phyloP scores from a whole-genome alignment of 441 rosid genomes.

The Bocquillonia castaneifolia region DNA sequence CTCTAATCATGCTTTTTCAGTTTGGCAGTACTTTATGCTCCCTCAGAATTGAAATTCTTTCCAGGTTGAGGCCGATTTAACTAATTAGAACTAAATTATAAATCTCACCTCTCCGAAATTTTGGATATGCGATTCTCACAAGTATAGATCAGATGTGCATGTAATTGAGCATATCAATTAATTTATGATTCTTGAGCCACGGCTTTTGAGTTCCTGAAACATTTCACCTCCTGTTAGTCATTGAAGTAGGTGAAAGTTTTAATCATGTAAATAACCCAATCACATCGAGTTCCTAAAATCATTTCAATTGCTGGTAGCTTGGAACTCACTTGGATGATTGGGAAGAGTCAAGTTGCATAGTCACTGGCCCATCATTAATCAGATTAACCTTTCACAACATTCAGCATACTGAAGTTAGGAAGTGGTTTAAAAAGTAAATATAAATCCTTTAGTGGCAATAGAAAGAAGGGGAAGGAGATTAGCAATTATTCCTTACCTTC shows the following conservation, averaged over 20 bases:
- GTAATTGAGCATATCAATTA: not conserved
- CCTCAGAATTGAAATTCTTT: not conserved
- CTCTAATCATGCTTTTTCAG: not conserved
- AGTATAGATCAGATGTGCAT: not conserved
- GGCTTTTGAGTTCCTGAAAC: conserved; percentile 7
- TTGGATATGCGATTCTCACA: not conserved
- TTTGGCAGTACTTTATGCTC: not conserved
- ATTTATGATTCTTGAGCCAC: conserved; percentile 2
- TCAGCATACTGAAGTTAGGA: conserved; percentile 1
- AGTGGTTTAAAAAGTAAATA: not conserved
- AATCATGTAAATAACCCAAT: not conserved
- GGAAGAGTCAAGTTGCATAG: conserved; percentile 77
- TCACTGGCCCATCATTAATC: conserved; percentile 87
- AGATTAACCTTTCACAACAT: conserved; percentile 53
- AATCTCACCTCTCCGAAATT: not conserved
- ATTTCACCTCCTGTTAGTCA: not conserved
- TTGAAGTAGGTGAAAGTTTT: not conserved
- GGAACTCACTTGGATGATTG: conserved; percentile 60
- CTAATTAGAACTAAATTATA: not conserved
- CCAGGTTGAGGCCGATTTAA: not conserved
- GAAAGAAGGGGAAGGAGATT: not conserved
- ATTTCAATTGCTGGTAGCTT: not conserved
- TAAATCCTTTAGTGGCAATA: not conserved
- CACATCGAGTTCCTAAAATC: not conserved
- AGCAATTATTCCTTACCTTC: conserved; percentile 40